phyloP scores from a whole-genome alignment of 306 rosid genomes.

The Pterocarpus santalinus region DNA sequence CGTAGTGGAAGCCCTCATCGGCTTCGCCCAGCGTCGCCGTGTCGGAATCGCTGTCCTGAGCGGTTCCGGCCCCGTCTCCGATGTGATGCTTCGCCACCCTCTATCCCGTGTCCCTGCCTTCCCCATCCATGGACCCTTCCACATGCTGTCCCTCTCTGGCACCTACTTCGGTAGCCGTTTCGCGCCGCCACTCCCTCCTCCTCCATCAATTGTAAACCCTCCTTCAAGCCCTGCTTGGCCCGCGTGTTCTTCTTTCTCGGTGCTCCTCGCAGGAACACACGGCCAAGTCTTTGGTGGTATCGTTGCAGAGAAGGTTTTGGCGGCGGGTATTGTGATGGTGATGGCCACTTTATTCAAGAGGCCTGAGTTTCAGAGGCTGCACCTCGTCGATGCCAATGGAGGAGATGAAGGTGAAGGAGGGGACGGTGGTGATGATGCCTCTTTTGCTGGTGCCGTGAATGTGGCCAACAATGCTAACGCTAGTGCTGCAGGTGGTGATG shows the following conservation, averaged over 20 bases:
- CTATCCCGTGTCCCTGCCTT: slow-evolving; percentile 19
- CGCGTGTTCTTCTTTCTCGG: slow-evolving; percentile 47
- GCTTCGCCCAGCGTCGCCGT: slow-evolving; percentile 44
- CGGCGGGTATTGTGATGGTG: slow-evolving; percentile 56
- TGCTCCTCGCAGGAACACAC: slow-evolving; percentile 51
- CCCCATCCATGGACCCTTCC: slow-evolving; percentile 51
- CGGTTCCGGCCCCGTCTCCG: slow-evolving; percentile 58
- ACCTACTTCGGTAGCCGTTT: background rate
- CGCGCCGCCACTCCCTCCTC: background rate
- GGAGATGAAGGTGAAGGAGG: background rate
- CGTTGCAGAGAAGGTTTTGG: slow-evolving; percentile 57
- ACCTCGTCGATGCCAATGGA: background rate
- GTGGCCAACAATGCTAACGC: no score
- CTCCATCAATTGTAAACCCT: background rate
- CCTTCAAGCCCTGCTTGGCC: background rate
- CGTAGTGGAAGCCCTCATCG: slow-evolving; percentile 51
- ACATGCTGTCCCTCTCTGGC: slow-evolving; percentile 53
- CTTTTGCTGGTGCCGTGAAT: background rate
- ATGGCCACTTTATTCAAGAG: slow-evolving; percentile 46
- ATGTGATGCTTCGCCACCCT: slow-evolving; percentile 49
- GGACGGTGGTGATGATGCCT: background rate
- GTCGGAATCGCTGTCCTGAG: slow-evolving; percentile 50
- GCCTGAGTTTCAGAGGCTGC: slow-evolving; percentile 43
- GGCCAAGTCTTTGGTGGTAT: slow-evolving; percentile 71
- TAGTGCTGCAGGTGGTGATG: no score